Evolutionary conservation across 148 eudicot genomes (phyloP).

Genomic region (Mesembryanthemum crystallinum): DNA sequence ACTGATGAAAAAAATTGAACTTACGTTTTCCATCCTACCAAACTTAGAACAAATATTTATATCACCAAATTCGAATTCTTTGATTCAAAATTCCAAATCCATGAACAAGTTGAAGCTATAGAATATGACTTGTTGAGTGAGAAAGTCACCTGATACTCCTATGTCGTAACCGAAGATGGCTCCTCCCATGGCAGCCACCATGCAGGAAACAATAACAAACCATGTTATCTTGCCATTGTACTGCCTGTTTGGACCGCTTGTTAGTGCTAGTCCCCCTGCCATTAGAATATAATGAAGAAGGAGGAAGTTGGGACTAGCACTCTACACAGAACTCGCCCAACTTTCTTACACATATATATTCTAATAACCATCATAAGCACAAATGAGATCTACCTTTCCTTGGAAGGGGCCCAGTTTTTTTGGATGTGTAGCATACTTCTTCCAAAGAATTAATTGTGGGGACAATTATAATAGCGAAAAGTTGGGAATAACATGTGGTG

Average conservation of each 20-base stretch:
- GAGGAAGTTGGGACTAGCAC: background rate
- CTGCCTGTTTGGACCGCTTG: background rate
- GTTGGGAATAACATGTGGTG: slow-evolving; percentile 1
- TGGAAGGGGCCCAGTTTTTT: background rate
- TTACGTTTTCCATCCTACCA: too few relatives aligned
- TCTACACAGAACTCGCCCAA: background rate
- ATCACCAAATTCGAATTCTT: too few relatives aligned
- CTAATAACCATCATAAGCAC: background rate
- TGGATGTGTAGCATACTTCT: background rate
- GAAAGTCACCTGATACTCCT: slow-evolving; percentile 41
- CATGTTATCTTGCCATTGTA: slow-evolving; percentile 23
- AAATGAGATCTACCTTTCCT: background rate
- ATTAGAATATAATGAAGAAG: background rate
- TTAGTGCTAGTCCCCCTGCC: slow-evolving; percentile 18
- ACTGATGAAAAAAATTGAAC: too few relatives aligned
- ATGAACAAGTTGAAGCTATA: too few relatives aligned
- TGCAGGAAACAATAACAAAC: slow-evolving; percentile 29
- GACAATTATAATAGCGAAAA: background rate
- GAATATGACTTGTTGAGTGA: background rate
- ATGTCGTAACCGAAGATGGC: slow-evolving; percentile 45
- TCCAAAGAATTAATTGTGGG: slow-evolving; percentile 15
- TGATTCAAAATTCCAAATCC: too few relatives aligned
- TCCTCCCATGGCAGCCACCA: slow-evolving; percentile 45
- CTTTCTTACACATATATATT: background rate
- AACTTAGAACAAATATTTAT: too few relatives aligned